These are phyloP conservation scores for Calocera cornea DNA, from an alignment of 768 basidiomycete genomes.

Conservation along the genomic window DNA sequence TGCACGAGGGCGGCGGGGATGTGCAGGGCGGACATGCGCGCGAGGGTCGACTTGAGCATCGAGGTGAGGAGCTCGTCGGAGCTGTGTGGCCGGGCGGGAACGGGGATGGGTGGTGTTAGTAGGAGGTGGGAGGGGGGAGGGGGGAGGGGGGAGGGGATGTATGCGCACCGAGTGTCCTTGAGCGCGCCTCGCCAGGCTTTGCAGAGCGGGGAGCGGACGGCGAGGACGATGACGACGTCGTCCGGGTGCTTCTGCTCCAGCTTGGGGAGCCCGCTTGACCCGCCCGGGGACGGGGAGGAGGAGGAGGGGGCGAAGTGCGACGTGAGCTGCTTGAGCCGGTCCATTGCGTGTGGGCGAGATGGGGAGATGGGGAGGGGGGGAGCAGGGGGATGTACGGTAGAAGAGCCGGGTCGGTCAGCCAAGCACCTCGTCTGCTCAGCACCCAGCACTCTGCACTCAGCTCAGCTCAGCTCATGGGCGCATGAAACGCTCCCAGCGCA, in stretches of 20 bases:
- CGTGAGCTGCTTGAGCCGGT: slow-evolving; percentile 52
- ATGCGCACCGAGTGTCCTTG: slow-evolving; percentile 45
- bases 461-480: no score
- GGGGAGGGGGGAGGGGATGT: not conserved
- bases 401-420: no score
- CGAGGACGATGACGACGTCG: slow-evolving; percentile 74
- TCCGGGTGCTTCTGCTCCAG: slow-evolving; percentile 49
- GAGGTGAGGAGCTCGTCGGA: slow-evolving; percentile 25
- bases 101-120: not conserved
- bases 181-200: slow-evolving; percentile 56
- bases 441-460: no score
- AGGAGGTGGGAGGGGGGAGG: not conserved
- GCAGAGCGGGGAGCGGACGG: slow-evolving; percentile 25
- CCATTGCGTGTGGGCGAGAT: slow-evolving; percentile 26
- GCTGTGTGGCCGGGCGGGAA: no score
- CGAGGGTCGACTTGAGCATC: slow-evolving; percentile 55
- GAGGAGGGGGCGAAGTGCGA: slow-evolving; percentile 40
- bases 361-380: not conserved
- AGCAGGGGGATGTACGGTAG: not conserved
- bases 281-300: no score
- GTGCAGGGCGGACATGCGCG: slow-evolving; percentile 37
- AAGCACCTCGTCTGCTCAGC: no score
- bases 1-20: slow-evolving; percentile 54
- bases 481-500: no score
- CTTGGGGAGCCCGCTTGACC: slow-evolving; percentile 37